Percentiles rank a stretch among this genome's conserved stretches.
These are phyloP conservation scores for Trichophyton equinum DNA, from an alignment of 2,329 filamentous ascomycete genomes.

Conservation along the genomic window DNA sequence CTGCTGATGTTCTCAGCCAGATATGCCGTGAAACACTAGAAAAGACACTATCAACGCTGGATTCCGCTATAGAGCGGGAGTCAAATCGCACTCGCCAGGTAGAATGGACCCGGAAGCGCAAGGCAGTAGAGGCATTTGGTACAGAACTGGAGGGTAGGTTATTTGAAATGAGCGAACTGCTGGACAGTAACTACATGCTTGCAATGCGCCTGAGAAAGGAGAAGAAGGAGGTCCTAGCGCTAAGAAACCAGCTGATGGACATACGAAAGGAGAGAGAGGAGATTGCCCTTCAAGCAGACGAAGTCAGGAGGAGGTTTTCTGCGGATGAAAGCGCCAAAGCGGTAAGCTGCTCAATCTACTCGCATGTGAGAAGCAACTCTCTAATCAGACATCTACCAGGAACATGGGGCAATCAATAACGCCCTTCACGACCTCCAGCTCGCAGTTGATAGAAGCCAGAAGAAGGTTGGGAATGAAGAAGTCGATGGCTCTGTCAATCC, in stretches of 20 bases:
- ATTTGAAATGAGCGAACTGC: constrained; percentile 40
- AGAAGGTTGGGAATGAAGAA: constrained; percentile 12
- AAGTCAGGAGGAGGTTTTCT: constrained; percentile 31
- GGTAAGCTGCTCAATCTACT: constrained; percentile 18
- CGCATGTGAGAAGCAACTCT: neutral
- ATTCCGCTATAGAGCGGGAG: constrained; percentile 30
- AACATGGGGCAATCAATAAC: constrained; percentile 31
- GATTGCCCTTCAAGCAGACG: constrained; percentile 39
- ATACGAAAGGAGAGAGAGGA: constrained; percentile 39
- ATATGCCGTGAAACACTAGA: constrained; percentile 40
- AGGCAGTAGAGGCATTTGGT: constrained; percentile 37
- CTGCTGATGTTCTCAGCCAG: constrained; percentile 41
- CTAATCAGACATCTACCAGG: constrained; percentile 15
- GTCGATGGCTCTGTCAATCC: constrained; percentile 11
- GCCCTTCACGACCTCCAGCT: constrained; percentile 31
- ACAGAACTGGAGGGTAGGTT: constrained; percentile 38
- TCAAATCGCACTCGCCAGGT: constrained; percentile 27
- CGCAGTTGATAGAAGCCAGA: constrained; percentile 28
- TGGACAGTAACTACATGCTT: constrained; percentile 39
- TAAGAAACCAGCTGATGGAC: constrained; percentile 37
- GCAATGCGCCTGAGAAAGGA: constrained; percentile 34
- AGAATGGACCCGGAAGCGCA: constrained; percentile 34
- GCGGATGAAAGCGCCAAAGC: constrained; percentile 27
- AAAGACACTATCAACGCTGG: constrained; percentile 32
- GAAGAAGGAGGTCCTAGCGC: constrained; percentile 33